Base-by-base conservation (phyloP, 1,284 basidiomycete genomes). In the Ustilago lituana region DNA sequence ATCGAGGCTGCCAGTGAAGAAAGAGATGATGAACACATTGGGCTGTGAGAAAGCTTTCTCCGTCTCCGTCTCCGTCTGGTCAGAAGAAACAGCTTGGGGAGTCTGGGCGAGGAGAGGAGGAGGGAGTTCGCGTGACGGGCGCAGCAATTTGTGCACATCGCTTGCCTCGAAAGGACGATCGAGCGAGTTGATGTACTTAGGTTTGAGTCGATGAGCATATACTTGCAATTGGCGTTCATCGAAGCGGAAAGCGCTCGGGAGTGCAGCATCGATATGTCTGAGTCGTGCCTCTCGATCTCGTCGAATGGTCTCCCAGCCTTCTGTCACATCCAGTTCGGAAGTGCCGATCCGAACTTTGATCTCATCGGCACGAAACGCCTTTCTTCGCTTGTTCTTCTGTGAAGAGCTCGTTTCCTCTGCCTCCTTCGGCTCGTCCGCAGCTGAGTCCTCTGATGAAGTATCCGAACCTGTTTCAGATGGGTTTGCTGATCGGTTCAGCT, bases 201-300 rank as follows among this genome's bases (percentile, higher is more conserved):
- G 33, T 26, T 70, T 70, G 24, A 61, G 54, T 26, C 67, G 53
- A 38, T 65, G 45, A 17, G 58, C 62, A 36, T 58, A 70, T 2
- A 63, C 58, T 33, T 56, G 51, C 5, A 61, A 15, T 31, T 70
- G 67, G 3, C 49, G 44, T 14, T 65, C 44, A 43, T 15, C 38
- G 58, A 51, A 65, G 31, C 54, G 49, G 19, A 70, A 70, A 11
- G 67, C 67, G 12, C 29, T 46, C 10, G 67, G 67, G 12, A 70
- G 51, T 2, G 29, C 37, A 1, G 53, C 43, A 38, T 70, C 67
- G 4, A 70, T 41, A 4, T 51, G 54, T 5, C 5, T 7, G 5
- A 70, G 53, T 4, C 27, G 32, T 5, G 32, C 47, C 38, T 70
- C 67, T 40, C 67, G 40, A 11, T 58, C 50, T 20, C 26, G 32